These are phyloP conservation scores for Syzygium aqueum DNA, from an alignment of 345 rosid genomes.

Conservation along the genomic window DNA sequence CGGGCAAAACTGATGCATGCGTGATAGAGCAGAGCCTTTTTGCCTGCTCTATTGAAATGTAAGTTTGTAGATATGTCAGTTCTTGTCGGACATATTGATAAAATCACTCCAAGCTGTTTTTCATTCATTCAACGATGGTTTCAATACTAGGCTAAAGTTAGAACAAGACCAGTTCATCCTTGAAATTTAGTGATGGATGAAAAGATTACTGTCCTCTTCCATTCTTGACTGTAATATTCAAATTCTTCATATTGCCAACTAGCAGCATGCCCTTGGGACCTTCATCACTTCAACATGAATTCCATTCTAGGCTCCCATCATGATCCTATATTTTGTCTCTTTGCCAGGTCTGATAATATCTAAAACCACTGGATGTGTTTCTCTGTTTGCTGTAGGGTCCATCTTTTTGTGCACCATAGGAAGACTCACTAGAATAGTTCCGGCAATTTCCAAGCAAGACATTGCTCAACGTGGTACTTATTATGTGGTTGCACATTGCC, in stretches of 20 bases:
- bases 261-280: background rate
- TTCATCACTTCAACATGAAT: background rate
- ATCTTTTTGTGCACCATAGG: background rate
- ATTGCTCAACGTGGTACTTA: slow-evolving; percentile 6
- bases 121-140: background rate
- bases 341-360: background rate
- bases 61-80: background rate
- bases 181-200: background rate
- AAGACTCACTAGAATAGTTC: slow-evolving; percentile 9
- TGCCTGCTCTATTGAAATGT: background rate
- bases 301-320: background rate
- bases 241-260: background rate
- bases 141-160: background rate
- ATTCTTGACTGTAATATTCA: background rate
- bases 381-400: background rate
- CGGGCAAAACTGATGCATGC: background rate
- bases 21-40: background rate
- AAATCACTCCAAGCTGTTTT: background rate
- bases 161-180: background rate
- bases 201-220: background rate
- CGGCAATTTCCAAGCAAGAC: slow-evolving; percentile 7
- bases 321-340: background rate
- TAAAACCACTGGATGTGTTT: background rate
- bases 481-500: background rate
- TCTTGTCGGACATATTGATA: background rate